Percentiles rank a stretch among this genome's conserved stretches.
phyloP scores from a whole-genome alignment of 1,284 basidiomycete species.

The Cerrena zonata region DNA sequence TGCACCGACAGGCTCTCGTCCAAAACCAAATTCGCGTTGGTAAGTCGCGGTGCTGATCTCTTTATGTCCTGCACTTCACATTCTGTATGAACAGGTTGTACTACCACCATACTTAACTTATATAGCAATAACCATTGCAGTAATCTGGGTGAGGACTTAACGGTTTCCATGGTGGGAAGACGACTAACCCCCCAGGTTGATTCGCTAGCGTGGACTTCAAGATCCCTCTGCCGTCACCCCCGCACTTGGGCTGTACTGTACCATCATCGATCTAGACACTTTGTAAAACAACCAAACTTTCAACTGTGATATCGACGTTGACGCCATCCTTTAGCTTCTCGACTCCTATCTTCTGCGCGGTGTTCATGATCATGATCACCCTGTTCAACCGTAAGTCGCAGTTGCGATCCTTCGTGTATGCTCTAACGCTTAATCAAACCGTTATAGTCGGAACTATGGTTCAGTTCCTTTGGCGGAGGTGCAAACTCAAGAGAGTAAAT shows the following conservation, averaged over 20 bases:
- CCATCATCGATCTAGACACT: conserved; percentile 29
- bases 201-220: conserved; percentile 29
- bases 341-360: conserved; percentile 43
- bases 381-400: conserved; percentile 19
- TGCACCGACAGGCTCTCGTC: conserved; percentile 6
- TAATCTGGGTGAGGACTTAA: conserved; percentile 17
- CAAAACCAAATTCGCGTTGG: conserved; percentile 11
- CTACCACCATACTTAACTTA: conserved; percentile 37
- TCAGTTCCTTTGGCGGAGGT: conserved; percentile 31
- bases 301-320: conserved; percentile 10
- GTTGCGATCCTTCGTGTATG: conserved; percentile 1
- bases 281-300: conserved; percentile 13
- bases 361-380: conserved; percentile 35
- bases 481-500: conserved; percentile 26
- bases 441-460: conserved; percentile 31
- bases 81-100: conserved; percentile 27
- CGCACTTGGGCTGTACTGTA: conserved; percentile 47
- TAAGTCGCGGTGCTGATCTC: conserved; percentile 3
- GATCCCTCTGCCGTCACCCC: conserved; percentile 29
- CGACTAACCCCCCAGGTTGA: conserved; percentile 1
- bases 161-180: background rate
- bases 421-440: background rate
- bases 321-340: conserved; percentile 28
- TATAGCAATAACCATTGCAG: conserved; percentile 14
- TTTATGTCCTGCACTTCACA: background rate